Conservation (phyloP, 2,329 filamentous ascomycete genomes). For the Penicillium aurantiogriseum region DNA sequence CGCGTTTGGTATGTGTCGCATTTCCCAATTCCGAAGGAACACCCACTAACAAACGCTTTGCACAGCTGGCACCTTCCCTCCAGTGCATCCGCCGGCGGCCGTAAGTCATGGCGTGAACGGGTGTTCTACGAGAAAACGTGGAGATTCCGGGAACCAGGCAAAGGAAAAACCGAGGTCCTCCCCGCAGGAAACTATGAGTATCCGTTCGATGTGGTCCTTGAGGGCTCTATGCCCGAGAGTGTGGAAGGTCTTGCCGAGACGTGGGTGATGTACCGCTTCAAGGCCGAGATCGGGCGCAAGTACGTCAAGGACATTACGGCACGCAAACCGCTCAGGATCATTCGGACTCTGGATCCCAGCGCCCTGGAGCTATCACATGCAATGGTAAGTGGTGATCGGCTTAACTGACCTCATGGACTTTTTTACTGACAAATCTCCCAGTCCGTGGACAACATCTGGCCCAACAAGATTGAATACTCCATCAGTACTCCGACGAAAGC, state of each 20-base stretch:
- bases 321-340: constrained; percentile 74
- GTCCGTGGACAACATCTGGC: constrained; percentile 94
- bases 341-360: constrained; percentile 72
- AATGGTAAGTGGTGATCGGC: constrained; percentile 57
- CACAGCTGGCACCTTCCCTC: constrained; percentile 38
- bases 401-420: background rate
- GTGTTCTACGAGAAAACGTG: constrained; percentile 68
- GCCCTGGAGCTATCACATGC: constrained; percentile 78
- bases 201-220: constrained; percentile 72
- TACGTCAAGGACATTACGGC: constrained; percentile 82
- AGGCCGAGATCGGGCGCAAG: constrained; percentile 87
- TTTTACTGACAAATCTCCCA: constrained; percentile 30
- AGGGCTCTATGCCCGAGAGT: constrained; percentile 72
- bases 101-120: constrained; percentile 43
- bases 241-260: constrained; percentile 85
- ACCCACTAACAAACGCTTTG: background rate
- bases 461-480: constrained; percentile 95
- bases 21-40: background rate
- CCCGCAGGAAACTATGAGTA: constrained; percentile 79
- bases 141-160: constrained; percentile 61
- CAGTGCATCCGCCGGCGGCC: constrained; percentile 36
- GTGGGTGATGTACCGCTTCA: constrained; percentile 85
- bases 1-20: constrained; percentile 61
- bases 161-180: constrained; percentile 55
- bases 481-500: constrained; percentile 92